A percentile compares a stretch with the other conserved stretches of the same genome.
These are phyloP conservation scores for Powellomyces hirtus DNA, from an alignment of 192 early-diverging fungal species.

Conservation along the genomic window DNA sequence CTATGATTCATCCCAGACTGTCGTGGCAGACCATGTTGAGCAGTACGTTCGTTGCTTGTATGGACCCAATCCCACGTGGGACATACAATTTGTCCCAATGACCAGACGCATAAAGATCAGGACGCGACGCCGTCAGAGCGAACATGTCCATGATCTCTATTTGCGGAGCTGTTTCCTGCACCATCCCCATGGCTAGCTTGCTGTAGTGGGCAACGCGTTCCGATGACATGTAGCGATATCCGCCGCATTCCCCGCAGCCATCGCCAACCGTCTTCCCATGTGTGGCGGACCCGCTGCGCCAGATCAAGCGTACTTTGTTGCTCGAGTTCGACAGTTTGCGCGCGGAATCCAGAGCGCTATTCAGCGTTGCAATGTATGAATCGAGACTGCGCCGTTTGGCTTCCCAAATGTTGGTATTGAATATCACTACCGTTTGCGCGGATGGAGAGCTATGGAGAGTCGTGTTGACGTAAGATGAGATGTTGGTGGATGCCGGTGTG, in stretches of 20 bases:
- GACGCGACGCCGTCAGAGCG: no score
- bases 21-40: no score
- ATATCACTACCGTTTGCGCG: background rate
- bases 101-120: no score
- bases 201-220: background rate
- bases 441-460: no score
- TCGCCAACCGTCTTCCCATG: background rate
- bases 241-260: background rate
- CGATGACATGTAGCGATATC: background rate
- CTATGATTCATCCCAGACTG: no score
- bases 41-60: no score
- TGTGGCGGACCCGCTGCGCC: background rate
- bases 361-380: background rate
- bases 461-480: background rate
- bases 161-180: no score
- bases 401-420: background rate
- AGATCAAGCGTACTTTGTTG: background rate
- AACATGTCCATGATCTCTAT: no score
- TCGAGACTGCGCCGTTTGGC: background rate
- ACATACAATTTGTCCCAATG: no score
- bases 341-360: background rate
- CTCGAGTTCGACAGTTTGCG: background rate
- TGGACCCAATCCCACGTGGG: no score
- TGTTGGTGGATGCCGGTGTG: background rate
- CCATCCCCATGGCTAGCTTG: no score